Evolutionary conservation across 1,284 basidiomycete species (phyloP), one percentile per base, ranked within the genome.

Genomic region (Pyrrhoderma lamaoense): DNA sequence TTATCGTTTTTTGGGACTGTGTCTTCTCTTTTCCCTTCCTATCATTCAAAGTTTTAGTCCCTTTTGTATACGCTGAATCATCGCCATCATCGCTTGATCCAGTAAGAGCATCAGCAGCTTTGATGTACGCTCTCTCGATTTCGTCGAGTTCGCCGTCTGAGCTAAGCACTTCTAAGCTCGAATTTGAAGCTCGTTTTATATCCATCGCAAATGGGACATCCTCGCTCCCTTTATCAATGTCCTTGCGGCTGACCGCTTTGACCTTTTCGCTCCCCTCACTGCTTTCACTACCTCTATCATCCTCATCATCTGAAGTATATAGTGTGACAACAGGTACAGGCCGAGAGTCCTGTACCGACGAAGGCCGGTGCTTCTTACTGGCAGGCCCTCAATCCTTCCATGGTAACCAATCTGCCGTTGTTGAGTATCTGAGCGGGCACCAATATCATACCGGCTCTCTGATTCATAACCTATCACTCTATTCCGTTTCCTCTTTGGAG

Each of bases 401-500:
- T n/a, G n/a, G n/a, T n/a, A n/a, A n/a, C n/a, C n/a, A n/a, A 31
- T 11, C 11, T 31, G 27, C 27, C 11, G 27, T 31, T 11, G 27
- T 31, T 5, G 11, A 31, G 7, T 5, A 11, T 31, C 11, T 11
- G 27, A 5, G 5, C 27, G 27, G 11, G 27, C 5, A 31, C 5
- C 27, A 5, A 31, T 31, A 31, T 31, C 27, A 31, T 31, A 31
- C 27, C 27, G 27, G 11, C 27, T 31, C 27, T 31, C 27, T 11
- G 27, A 31, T 11, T 31, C 27, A 5, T 31, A 5, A 31, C 27
- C 71, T 70, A 50, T 74, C 73, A 3, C 72, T 69, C 14, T 16
- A 40, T 37, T 71, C 74, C n/a, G n/a, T n/a, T n/a, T n/a, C n/a
- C 61, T 70, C 77, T 7, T 77, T 70, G 0, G 72, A 69, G 4